Conservation (phyloP, 371 early-diverging fungal genomes). For the Capillidium rhysosporum region DNA sequence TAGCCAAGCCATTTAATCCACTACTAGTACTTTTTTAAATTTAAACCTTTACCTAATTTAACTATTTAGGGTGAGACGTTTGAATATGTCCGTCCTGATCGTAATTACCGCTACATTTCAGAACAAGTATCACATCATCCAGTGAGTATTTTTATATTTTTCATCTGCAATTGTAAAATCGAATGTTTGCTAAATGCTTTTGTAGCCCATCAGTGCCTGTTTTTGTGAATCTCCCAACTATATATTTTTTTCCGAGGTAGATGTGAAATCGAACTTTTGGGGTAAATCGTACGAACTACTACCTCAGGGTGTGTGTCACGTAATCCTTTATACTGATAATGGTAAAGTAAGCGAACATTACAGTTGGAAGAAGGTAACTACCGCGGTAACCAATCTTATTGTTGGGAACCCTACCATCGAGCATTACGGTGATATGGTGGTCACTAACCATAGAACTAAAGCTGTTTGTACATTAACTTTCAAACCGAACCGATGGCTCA, state of each 20-base stretch:
- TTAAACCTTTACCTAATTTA: not conserved
- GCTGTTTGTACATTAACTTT: constrained; percentile 46
- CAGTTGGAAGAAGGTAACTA: constrained; percentile 63
- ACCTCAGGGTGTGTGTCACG: constrained; percentile 58
- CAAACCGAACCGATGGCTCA: constrained; percentile 41
- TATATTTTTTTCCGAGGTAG: constrained; percentile 53
- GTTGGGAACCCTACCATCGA: constrained; percentile 65
- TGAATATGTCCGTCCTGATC: constrained; percentile 59
- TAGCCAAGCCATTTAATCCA: constrained; percentile 77
- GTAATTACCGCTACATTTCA: constrained; percentile 47
- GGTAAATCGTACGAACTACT: constrained; percentile 57
- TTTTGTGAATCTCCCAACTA: constrained; percentile 60
- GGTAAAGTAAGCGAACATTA: constrained; percentile 42
- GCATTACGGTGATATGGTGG: constrained; percentile 57
- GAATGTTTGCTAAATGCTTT: constrained; percentile 16
- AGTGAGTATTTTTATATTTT: no score
- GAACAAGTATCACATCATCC: constrained; percentile 80
- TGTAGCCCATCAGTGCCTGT: constrained; percentile 31
- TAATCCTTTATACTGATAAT: constrained; percentile 18
- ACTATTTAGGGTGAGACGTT: constrained; percentile 51
- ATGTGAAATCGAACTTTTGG: constrained; percentile 60
- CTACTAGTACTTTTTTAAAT: constrained; percentile 21
- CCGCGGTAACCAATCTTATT: constrained; percentile 62
- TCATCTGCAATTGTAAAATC: no score
- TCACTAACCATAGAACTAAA: constrained; percentile 52